Evolutionary conservation across 2,329 filamentous ascomycete species (phyloP).

Genomic region (Claviceps capensis): DNA sequence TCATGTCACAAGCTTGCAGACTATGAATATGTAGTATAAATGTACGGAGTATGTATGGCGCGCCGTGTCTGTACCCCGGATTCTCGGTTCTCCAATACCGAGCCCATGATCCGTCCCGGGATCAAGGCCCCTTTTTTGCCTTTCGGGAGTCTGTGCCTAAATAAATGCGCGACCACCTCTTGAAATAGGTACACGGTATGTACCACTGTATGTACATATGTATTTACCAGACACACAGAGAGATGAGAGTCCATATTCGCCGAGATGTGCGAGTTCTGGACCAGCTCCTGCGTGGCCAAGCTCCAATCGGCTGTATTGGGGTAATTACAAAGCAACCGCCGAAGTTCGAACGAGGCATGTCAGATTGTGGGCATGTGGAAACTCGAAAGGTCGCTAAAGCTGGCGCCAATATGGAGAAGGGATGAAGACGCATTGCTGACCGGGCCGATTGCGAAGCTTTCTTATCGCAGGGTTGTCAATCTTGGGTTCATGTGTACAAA

Average conservation of each 20-base stretch:
- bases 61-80: slow-evolving; percentile 3
- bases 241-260: not conserved
- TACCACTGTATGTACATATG: not conserved
- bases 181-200: not conserved
- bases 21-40: too few relatives aligned
- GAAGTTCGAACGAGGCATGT: too few relatives aligned
- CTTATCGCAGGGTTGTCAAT: not conserved
- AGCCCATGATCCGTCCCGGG: not conserved
- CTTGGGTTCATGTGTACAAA: not conserved
- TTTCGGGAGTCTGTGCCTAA: too few relatives aligned
- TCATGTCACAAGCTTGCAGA: not conserved
- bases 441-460: not conserved
- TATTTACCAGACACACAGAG: not conserved
- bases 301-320: not conserved
- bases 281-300: not conserved
- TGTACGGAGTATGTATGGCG: too few relatives aligned
- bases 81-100: not conserved
- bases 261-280: not conserved
- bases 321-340: not conserved
- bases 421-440: not conserved
- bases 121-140: not conserved
- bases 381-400: not conserved
- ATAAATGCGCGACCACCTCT: too few relatives aligned
- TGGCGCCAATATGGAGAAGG: not conserved
- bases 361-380: not conserved